Evolutionary conservation across 2,329 filamentous ascomycete genomes (phyloP), one percentile per base, ranked within the genome.

Genomic region (Sclerotinia minor): DNA sequence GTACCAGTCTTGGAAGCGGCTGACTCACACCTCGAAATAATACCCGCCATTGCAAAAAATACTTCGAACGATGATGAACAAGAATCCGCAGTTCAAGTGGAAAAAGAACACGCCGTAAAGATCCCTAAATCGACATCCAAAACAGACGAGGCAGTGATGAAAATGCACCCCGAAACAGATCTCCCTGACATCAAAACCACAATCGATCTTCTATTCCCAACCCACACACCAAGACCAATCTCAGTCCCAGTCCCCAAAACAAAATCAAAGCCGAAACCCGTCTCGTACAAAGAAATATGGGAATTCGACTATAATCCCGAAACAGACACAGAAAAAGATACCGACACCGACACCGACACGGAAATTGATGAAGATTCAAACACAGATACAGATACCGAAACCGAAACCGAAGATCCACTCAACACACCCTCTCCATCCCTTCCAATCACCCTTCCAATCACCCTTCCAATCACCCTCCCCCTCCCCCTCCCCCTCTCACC

Each of bases 71-170:
- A 7, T 5, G 11, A 4, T 21, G 1, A 15, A 15, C 5, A 15
- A 19, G 15, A 0, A 3, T 8, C 9, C 6, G 19, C 21, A 2
- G 4, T 1, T 6, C 35, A 35, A 11, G 5, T 13, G 0, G 2
- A 5, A 13, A n/a, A 32, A n/a, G 11, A 35, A 15, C 5, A 38
- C 4, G 38, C n/a, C 6, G 3, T 5, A 5, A 9, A 57, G 8
- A 41, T 41, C 35, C 21, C 21, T 5, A 21, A n/a, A 19, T 24
- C 13, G 5, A 38, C n/a, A 9, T 2, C 32, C 21, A n/a, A 6
- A 0, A 38, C 13, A 9, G 5, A 21, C 32, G 9, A 13, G 35
- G 2, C 6, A 13, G 7, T 15, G 4, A 2, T 15, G 1, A 6
- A 35, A 38, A 35, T 4, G n/a, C 3, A 8, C 19, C n/a, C 8